Evolutionary conservation across 192 early-diverging fungal species (phyloP).

Genomic region (Entrophospora sp.): DNA sequence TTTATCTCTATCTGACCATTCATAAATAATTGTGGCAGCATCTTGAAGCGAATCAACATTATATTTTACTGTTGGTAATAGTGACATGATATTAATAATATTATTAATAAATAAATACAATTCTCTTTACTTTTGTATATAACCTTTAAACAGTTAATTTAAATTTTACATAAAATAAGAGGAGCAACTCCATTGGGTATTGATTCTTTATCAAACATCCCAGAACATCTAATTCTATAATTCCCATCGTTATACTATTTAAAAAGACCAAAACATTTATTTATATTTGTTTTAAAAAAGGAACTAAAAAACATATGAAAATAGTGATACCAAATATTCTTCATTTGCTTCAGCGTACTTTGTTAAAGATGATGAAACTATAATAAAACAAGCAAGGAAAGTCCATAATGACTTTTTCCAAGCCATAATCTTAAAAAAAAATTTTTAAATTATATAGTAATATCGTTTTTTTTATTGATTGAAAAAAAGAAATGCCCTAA

Average conservation of each 20-base stretch:
- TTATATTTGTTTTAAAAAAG: no score
- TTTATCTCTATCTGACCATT: constrained; percentile 28
- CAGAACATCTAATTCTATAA: not conserved
- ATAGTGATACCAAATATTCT: no score
- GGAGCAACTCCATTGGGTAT: constrained; percentile 33
- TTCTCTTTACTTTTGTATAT: not conserved
- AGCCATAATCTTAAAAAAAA: no score
- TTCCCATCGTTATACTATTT: not conserved
- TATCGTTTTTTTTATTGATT: no score
- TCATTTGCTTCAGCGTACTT: no score
- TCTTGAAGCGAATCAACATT: constrained; percentile 16
- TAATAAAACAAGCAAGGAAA: no score
- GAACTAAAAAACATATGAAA: no score
- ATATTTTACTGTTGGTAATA: constrained; percentile 20
- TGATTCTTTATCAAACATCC: constrained; percentile 21
- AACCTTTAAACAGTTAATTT: not conserved
- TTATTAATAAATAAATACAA: not conserved
- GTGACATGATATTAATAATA: not conserved
- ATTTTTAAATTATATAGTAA: no score
- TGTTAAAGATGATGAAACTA: no score
- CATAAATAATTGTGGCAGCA: constrained; percentile 26
- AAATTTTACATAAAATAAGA: not conserved
- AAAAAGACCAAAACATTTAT: not conserved
- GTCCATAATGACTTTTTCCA: no score
- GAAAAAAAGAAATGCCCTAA: no score